Base-by-base conservation (phyloP, 1,284 basidiomycete genomes). In the Gastroboletus turbinatus region DNA sequence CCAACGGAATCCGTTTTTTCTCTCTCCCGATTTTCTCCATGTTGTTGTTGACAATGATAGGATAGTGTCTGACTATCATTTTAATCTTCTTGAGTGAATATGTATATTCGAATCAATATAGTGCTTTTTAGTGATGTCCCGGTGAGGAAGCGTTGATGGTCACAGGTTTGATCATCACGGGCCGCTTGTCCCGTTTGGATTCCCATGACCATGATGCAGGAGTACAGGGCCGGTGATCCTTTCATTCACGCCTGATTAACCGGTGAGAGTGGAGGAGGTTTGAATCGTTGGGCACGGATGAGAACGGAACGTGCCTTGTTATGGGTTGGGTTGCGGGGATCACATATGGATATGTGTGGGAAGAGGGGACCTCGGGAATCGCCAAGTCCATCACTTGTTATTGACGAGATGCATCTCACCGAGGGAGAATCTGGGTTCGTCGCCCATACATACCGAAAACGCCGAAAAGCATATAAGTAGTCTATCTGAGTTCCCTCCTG, bases 41-140 rank as follows among this genome's bases (percentile, higher is more conserved):
- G 50, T 63, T 59, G 42, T 63, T 46, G 61, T 35, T 33, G 29
- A 39, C 35, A 55, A 43, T 58, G 53, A 47, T 58, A 58, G 40
- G 53, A 63, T 42, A 57, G 48, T 44, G 36, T 57, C 43, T 29
- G 36, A 36, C 52, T 65, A 52, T 62, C 56, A 35, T 49, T 43
- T 6, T 66, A 62, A 64, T 66, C 9, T 61, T 61, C 54, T 58
- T 61, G 57, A 9, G 17, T 16, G 39, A 50, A 25, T 47, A 62
- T 62, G 42, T 61, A 53, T 53, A 21, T 39, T 35, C 10, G 17
- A 56, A 56, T n/a, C 25, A 47, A 23, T 40, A 40, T 23, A 23
- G 44, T 36, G 8, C 19, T 21, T 19, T 16, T 13, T 36, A 17
- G 9, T 42, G 14, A 8, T 8, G 16, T 17, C 13, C 3, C 16